phyloP scores from a whole-genome alignment of 2,329 filamentous ascomycete genomes.

The Taxawa tesnikishii region DNA sequence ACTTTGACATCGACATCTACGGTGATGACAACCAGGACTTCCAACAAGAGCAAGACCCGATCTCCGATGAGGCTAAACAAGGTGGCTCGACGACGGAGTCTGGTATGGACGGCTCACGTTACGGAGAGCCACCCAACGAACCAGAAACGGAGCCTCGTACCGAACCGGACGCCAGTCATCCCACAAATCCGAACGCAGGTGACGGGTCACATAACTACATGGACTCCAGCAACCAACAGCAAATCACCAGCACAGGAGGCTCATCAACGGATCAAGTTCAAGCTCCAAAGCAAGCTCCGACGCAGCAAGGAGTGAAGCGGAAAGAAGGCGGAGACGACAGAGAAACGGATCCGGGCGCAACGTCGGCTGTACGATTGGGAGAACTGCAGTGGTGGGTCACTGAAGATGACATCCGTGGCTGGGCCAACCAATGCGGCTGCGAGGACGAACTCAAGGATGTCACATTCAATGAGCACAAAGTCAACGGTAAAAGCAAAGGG shows the following conservation, averaged over 20 bases:
- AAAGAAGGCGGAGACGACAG: slow-evolving; percentile 45
- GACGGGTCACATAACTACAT: slow-evolving; percentile 3
- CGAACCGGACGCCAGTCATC: slow-evolving; percentile 1
- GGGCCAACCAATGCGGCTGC: slow-evolving; percentile 65
- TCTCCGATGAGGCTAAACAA: slow-evolving; percentile 3
- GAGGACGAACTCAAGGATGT: slow-evolving; percentile 84
- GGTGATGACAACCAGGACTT: slow-evolving; percentile 39
- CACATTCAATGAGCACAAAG: slow-evolving; percentile 96
- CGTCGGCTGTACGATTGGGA: slow-evolving; percentile 67
- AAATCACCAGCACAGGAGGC: slow-evolving; percentile 25
- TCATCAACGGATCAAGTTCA: slow-evolving; percentile 23
- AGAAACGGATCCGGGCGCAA: slow-evolving; percentile 44
- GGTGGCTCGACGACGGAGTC: slow-evolving; percentile 2
- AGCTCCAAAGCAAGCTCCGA: slow-evolving; percentile 28
- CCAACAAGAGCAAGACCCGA: slow-evolving; percentile 8
- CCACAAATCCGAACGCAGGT: slow-evolving; percentile 8
- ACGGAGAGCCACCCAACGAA: slow-evolving; percentile 11
- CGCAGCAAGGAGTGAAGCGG: slow-evolving; percentile 48
- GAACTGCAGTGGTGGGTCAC: slow-evolving; percentile 96
- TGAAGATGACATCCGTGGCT: slow-evolving; percentile 86
- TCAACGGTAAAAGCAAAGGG: slow-evolving; percentile 98
- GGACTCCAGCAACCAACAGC: slow-evolving; percentile 4
- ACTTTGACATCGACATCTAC: slow-evolving; percentile 61
- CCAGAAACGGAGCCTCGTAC: slow-evolving; percentile 10
- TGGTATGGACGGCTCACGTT: slow-evolving; percentile 16